Conservation (phyloP, 2,329 filamentous ascomycete species). For the Fusarium kyushuense region DNA sequence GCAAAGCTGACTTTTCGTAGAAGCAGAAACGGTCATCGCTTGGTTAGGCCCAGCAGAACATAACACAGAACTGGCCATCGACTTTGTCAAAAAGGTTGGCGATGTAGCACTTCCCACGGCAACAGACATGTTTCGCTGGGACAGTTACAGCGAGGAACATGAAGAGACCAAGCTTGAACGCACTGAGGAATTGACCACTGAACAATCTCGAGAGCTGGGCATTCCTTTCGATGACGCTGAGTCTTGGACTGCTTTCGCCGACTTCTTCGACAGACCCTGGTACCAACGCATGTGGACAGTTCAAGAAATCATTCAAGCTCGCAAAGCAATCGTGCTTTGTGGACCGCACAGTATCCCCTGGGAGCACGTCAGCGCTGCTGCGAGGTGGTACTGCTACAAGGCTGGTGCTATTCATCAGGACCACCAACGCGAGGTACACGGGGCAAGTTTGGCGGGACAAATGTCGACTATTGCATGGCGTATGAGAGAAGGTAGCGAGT, state of each 20-base stretch:
- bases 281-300: constrained; percentile 42
- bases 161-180: constrained; percentile 25
- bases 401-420: constrained; percentile 3
- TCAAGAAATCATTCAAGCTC: constrained; percentile 41
- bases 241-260: constrained; percentile 20
- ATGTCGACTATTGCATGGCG: constrained; percentile 36
- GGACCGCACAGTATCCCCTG: constrained; percentile 22
- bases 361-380: constrained; percentile 32
- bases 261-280: constrained; percentile 38
- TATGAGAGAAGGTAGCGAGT: constrained; percentile 22
- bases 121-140: constrained; percentile 33
- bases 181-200: constrained; percentile 11
- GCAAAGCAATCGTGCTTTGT: constrained; percentile 33
- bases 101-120: constrained; percentile 29
- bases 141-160: constrained; percentile 12
- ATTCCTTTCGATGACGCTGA: constrained; percentile 27
- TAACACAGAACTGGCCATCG: constrained; percentile 3
- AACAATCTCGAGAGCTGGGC: constrained; percentile 20
- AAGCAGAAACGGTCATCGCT: constrained; percentile 38
- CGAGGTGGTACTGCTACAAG: constrained; percentile 35
- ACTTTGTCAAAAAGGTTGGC: constrained; percentile 26
- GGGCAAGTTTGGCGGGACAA: constrained; percentile 13
- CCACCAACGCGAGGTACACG: constrained; percentile 11
- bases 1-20: background rate
- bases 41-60: constrained; percentile 29